Conservation (phyloP, 2,329 filamentous ascomycete genomes). For the Endoconidiophora polonica region DNA sequence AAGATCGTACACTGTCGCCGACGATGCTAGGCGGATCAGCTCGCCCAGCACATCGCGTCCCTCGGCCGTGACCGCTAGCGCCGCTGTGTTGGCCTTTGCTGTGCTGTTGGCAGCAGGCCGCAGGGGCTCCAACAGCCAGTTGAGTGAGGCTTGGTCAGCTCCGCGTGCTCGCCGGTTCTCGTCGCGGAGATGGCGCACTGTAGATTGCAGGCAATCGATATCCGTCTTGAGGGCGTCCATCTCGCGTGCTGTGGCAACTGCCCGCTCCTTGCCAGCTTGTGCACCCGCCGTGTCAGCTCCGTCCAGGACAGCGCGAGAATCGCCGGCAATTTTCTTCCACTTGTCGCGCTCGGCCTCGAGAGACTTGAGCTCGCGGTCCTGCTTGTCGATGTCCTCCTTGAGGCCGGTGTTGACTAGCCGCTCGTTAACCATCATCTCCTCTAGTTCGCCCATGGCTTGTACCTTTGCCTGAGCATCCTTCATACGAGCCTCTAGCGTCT, state of each 20-base stretch:
- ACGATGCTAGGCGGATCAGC: constrained; percentile 43
- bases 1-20: constrained; percentile 44
- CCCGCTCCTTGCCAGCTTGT: constrained; percentile 46
- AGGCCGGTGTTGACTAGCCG: constrained; percentile 35
- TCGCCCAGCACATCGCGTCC: constrained; percentile 47
- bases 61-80: constrained; percentile 39
- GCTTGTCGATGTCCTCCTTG: constrained; percentile 47
- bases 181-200: constrained; percentile 50
- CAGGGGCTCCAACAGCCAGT: constrained; percentile 50
- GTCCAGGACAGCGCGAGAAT: constrained; percentile 39
- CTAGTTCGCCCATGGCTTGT: constrained; percentile 48
- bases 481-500: constrained; percentile 78
- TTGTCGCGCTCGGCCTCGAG: constrained; percentile 51
- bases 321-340: constrained; percentile 54
- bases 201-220: constrained; percentile 45
- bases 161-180: constrained; percentile 47
- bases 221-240: constrained; percentile 57
- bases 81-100: constrained; percentile 15
- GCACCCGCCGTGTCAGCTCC: constrained; percentile 26
- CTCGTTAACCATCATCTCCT: constrained; percentile 38
- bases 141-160: constrained; percentile 35
- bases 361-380: constrained; percentile 47
- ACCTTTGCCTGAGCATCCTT: constrained; percentile 67
- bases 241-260: constrained; percentile 54
- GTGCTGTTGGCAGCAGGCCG: constrained; percentile 18